These are phyloP conservation scores for Diaporthe eres DNA, from an alignment of 2,329 filamentous ascomycete genomes.

Conservation along the genomic window DNA sequence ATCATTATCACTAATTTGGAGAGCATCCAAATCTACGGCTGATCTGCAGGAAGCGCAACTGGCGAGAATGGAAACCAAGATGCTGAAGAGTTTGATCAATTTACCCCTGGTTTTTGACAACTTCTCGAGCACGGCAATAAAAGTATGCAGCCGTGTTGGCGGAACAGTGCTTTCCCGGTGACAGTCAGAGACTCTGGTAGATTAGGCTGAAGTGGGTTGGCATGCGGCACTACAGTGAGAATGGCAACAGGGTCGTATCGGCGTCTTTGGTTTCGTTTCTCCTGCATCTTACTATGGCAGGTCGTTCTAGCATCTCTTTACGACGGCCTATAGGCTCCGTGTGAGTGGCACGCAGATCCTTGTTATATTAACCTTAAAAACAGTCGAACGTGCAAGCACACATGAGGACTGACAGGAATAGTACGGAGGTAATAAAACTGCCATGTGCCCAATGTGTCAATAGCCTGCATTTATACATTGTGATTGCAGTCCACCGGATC, in stretches of 20 bases:
- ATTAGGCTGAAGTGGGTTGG: constrained; percentile 6
- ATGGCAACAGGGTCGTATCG: background rate
- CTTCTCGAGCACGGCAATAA: background rate
- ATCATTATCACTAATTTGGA: background rate
- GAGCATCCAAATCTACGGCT: background rate
- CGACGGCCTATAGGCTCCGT: constrained; percentile 7
- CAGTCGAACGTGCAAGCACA: background rate
- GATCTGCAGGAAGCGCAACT: background rate
- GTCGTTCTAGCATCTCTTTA: constrained; percentile 1
- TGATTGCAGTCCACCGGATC: background rate
- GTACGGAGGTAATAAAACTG: background rate
- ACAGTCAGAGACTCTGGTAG: background rate
- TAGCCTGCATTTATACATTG: background rate
- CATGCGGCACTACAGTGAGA: background rate
- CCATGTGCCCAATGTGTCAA: background rate
- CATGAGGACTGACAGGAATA: background rate
- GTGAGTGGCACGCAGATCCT: background rate
- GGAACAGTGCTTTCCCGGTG: background rate
- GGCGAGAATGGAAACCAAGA: constrained; percentile 1
- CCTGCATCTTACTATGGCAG: background rate
- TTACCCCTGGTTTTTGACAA: background rate
- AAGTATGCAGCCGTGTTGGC: background rate
- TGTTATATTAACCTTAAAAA: background rate
- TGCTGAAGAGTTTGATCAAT: background rate
- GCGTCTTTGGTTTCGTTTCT: background rate